Percentiles rank a stretch among this genome's conserved stretches.
Conservation (phyloP, 441 rosid species). For the Jatropha podagrica region DNA sequence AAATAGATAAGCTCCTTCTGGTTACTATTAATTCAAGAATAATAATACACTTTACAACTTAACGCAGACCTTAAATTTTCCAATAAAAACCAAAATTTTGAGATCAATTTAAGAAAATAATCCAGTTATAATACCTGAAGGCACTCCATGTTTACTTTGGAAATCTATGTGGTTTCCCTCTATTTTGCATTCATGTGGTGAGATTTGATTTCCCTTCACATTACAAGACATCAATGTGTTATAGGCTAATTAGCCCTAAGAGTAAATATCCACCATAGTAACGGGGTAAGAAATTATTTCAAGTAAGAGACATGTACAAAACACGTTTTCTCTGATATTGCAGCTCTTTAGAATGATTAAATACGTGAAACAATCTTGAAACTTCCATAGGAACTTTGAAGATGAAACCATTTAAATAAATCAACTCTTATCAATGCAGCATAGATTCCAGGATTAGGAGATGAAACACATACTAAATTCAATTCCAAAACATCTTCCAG, state of each 20-base stretch:
- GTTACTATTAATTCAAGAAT: background rate
- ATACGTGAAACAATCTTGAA: background rate
- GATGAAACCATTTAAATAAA: background rate
- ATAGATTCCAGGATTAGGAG: background rate
- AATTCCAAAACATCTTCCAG: constrained; percentile 71
- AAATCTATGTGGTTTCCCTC: constrained; percentile 45
- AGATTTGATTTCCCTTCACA: constrained; percentile 48
- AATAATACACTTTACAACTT: background rate
- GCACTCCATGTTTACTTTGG: constrained; percentile 40
- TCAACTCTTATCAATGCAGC: background rate
- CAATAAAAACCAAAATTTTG: background rate
- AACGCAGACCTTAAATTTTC: background rate
- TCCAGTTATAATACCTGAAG: constrained; percentile 51
- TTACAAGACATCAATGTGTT: background rate
- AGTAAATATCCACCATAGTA: background rate
- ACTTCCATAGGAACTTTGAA: constrained; percentile 6
- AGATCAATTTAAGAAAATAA: constrained; percentile 10
- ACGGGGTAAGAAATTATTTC: background rate
- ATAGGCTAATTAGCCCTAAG: constrained; percentile 3
- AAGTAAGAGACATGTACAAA: background rate
- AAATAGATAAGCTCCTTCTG: background rate
- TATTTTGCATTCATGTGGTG: constrained; percentile 42
- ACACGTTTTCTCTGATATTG: background rate
- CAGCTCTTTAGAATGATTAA: background rate
- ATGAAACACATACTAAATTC: constrained; percentile 44